phyloP scores from a whole-genome alignment of 768 basidiomycete species.

The Lentinula guzmanii region DNA sequence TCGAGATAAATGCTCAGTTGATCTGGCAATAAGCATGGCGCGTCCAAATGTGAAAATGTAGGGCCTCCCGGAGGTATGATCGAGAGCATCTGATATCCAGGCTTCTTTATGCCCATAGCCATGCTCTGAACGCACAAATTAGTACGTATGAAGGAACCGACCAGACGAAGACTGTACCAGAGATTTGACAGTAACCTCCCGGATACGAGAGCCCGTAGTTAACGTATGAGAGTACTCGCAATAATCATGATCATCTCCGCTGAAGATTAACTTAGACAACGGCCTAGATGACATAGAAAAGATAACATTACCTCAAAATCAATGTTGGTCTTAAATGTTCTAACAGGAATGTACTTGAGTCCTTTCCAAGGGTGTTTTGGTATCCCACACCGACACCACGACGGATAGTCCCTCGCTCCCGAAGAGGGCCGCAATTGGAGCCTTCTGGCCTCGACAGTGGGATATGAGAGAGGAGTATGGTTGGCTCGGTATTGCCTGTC shows the following conservation, averaged over 20 bases:
- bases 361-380: constrained; percentile 73
- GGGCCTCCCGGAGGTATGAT: constrained; percentile 37
- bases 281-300: background rate
- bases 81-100: constrained; percentile 89
- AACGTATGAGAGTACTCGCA: constrained; percentile 68
- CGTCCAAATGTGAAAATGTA: constrained; percentile 38
- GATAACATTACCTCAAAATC: constrained; percentile 60
- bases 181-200: constrained; percentile 85
- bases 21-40: constrained; percentile 77
- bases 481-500: constrained; percentile 23
- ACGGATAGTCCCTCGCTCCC: constrained; percentile 70
- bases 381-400: constrained; percentile 76
- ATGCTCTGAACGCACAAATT: constrained; percentile 35
- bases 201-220: constrained; percentile 26
- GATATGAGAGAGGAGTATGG: constrained; percentile 82
- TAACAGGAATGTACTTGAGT: constrained; percentile 63
- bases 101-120: constrained; percentile 77
- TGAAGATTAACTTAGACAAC: constrained; percentile 19
- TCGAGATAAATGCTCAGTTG: constrained; percentile 73
- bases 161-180: constrained; percentile 32
- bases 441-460: constrained; percentile 74
- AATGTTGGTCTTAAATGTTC: constrained; percentile 56
- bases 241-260: constrained; percentile 95
- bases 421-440: constrained; percentile 66
- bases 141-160: background rate